Conservation (phyloP, 78 protist species). For the Dictyostelium discoideum region DNA sequence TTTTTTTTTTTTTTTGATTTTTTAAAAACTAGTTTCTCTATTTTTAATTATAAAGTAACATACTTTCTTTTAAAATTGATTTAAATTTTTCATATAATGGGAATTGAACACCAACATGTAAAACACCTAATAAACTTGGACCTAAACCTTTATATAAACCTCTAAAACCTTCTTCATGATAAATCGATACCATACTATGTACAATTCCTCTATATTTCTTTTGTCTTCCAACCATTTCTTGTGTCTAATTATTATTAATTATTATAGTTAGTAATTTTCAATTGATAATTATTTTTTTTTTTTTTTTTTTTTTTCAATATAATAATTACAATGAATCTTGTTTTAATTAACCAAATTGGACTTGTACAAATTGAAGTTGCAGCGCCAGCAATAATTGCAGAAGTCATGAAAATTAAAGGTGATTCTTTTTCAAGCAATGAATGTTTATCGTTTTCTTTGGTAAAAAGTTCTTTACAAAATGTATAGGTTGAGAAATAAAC, state of each 20-base stretch:
- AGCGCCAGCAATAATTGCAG: slow-evolving; percentile 87
- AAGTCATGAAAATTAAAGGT: slow-evolving; percentile 1
- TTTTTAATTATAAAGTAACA: neutral
- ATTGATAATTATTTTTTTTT: neutral
- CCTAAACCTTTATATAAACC: slow-evolving; percentile 87
- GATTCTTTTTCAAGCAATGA: neutral
- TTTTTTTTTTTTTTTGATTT: too few species aligned
- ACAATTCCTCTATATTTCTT: slow-evolving; percentile 36
- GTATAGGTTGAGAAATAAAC: slow-evolving; percentile 85
- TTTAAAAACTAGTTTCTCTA: too few species aligned
- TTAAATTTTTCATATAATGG: slow-evolving; percentile 90
- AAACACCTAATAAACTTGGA: slow-evolving; percentile 87
- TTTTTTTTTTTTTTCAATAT: neutral
- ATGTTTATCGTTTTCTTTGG: neutral
- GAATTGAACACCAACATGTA: slow-evolving; percentile 92
- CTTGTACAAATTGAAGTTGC: slow-evolving; percentile 42
- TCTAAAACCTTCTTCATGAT: slow-evolving; percentile 75
- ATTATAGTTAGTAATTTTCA: neutral
- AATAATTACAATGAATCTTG: slow-evolving; percentile 81
- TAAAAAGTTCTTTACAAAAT: slow-evolving; percentile 36
- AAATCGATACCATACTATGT: slow-evolving; percentile 68
- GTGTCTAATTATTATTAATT: slow-evolving; percentile 32
- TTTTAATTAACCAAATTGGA: slow-evolving; percentile 88
- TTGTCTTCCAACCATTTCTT: slow-evolving; percentile 66
- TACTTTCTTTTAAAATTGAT: neutral